These are phyloP conservation scores for Coccomyxa sp. DNA, from an alignment of 139 green algal genomes.

Conservation along the genomic window DNA sequence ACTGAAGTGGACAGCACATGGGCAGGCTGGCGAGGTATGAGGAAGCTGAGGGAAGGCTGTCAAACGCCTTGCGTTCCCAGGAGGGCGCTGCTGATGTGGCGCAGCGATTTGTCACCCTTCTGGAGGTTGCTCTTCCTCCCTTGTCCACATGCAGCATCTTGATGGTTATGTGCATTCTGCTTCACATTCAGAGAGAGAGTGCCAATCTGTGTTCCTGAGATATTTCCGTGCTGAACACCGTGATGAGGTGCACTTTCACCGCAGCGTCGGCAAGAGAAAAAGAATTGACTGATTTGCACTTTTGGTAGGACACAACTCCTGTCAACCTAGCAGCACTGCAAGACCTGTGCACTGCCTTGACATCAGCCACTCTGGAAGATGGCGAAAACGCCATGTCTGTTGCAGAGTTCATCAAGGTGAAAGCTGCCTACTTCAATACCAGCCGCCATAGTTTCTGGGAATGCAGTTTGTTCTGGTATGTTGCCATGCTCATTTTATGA, in stretches of 20 bases:
- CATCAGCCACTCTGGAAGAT: background rate
- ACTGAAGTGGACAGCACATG: background rate
- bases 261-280: background rate
- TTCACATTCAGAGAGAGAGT: background rate
- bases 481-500: background rate
- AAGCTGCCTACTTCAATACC: background rate
- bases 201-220: too few relatives aligned
- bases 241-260: background rate
- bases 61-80: background rate
- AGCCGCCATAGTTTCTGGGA: background rate
- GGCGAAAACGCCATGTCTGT: background rate
- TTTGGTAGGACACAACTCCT: background rate
- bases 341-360: background rate
- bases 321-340: background rate
- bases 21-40: background rate
- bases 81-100: background rate
- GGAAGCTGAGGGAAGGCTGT: background rate
- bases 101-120: background rate
- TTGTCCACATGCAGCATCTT: background rate
- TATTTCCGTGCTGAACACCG: too few relatives aligned
- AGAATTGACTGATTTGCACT: background rate
- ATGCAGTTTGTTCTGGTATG: background rate
- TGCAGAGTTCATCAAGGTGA: background rate
- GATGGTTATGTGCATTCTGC: background rate
- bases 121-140: background rate